Evolutionary conservation across 495 filamentous ascomycete genomes (phyloP), one percentile per base, ranked within the genome.

Genomic region (Daldinia vernicosa): DNA sequence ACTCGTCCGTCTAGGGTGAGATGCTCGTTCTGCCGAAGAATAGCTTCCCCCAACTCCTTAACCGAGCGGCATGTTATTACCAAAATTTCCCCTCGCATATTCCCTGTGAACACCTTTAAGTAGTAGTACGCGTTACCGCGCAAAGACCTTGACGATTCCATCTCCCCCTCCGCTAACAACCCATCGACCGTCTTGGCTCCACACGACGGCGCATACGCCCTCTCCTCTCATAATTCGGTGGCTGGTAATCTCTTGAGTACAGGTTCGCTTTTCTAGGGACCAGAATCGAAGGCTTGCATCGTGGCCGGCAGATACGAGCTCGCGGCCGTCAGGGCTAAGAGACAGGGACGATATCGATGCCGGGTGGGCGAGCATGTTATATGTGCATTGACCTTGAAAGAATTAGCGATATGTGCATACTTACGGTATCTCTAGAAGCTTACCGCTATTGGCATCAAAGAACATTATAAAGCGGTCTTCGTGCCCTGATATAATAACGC

Each of bases 371-470:
- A 98, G 89, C 95, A 99, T 98, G 70, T 90, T 94, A 79, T 98
- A 99, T 15, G 96, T 97, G 83, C 94, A 97, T 95, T 98, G 96
- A 69, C 95, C 95, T 99, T 72, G 11, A 11, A 19, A 32, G 39
- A 22, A 45, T 88, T 77, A 84, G 82, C 66, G 17, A 61, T 4
- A 55, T 59, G 26, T 59, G 26, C 19, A 45, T 15, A 40, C 17
- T 4, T 60, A 35, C 1, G 56, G 53, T 9, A 45, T 19, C 26
- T 56, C n/a, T 14, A 37, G 55, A 19, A 72, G 89, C 93, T 79
- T 89, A 98, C 95, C 95, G 80, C 92, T 97, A 76, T 98, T 98
- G 24, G 95, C 95, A 84, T 99, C 95, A 74, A 97, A 99, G 84
- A 99, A 96, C 69, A 95, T 85, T 69, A 99, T 94, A 75, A 92